Evolutionary conservation across 2,329 filamentous ascomycete genomes (phyloP).

Genomic region (Stachybotrys chartarum): DNA sequence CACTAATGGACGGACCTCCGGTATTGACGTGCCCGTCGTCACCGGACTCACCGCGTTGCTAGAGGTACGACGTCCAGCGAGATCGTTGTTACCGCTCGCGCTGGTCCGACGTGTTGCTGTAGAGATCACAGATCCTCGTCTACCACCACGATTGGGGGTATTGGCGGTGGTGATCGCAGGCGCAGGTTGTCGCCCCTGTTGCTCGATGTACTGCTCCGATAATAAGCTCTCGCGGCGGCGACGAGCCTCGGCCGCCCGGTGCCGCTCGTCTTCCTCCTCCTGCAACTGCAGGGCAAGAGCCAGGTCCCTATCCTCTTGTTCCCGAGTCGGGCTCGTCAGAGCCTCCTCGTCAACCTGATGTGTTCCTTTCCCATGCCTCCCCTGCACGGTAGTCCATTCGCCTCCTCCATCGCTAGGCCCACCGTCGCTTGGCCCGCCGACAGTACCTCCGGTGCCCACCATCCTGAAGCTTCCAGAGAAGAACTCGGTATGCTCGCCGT

Average conservation of each 20-base stretch:
- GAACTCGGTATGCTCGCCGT: constrained; percentile 73
- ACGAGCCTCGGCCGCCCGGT: constrained; percentile 57
- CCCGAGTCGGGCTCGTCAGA: constrained; percentile 34
- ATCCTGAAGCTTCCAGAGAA: constrained; percentile 85
- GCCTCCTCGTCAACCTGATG: constrained; percentile 13
- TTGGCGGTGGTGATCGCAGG: constrained; percentile 10
- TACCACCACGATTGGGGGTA: constrained; percentile 9
- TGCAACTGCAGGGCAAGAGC: constrained; percentile 88
- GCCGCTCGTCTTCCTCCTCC: constrained; percentile 82
- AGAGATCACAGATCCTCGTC: neutral
- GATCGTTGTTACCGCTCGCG: neutral
- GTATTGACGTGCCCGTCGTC: constrained; percentile 8
- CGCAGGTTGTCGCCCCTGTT: constrained; percentile 39
- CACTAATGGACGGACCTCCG: constrained; percentile 36
- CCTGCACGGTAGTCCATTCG: constrained; percentile 50
- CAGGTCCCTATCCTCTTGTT: constrained; percentile 79
- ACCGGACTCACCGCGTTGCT: constrained; percentile 8
- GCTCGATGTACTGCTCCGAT: constrained; percentile 64
- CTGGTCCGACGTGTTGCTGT: neutral
- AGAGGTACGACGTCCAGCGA: constrained; percentile 14
- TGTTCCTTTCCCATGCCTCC: constrained; percentile 16
- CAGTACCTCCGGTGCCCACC: constrained; percentile 38
- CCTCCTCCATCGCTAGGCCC: constrained; percentile 15
- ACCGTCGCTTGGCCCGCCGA: constrained; percentile 7
- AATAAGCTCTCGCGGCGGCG: constrained; percentile 59